Base-by-base conservation (phyloP, 805 yeast genomes). In the Hanseniaspora taiwanica region DNA sequence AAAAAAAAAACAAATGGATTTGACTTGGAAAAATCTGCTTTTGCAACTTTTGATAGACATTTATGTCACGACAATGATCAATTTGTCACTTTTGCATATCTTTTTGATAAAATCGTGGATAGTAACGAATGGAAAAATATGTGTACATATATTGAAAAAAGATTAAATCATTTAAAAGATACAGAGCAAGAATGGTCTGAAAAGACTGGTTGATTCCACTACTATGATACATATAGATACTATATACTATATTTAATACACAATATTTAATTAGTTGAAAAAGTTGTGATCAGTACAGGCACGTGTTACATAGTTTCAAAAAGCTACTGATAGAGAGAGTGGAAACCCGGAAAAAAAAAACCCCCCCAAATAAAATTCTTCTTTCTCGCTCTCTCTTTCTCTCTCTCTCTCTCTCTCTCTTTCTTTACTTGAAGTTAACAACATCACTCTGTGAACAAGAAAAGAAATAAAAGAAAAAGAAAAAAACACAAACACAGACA, bases 1-100 rank as follows among this genome's bases (percentile, higher is more conserved):
- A 38, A 37, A 6, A 40, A 44, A 13, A 36, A 39, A 8, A 34
- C 44, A 29, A 43, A 42, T 18, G 46, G 49, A 4, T 50, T 53
- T 24, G 62, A 57, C 41, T 32, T 57, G 18, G 62, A 57, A 44
- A 46, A 46, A 17, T 41, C 12, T 34, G 33, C 14, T 10, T 35
- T 18, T 18, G 14, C n/a, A 16, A 21, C 44, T 4, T 41, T 16
- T 14, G n/a, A 41, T 8, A 38, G 34, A 18, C 24, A 37, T 13
- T 35, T 41, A 5, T 41, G 44, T 14, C 33, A 29, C 18, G 27
- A 31, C 16, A 13, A 37, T n/a, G 10, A 21, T n/a, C 23, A 23
- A 2, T 23, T 14, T 6, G 32, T 12, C 32, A 14, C 35, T 14
- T 41, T 41, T 29, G 21, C 32, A 7, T 41, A 34, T 25, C 24